Evolutionary conservation across 2,329 filamentous ascomycete species (phyloP).

Genomic region (Thermochaetoides dissita): DNA sequence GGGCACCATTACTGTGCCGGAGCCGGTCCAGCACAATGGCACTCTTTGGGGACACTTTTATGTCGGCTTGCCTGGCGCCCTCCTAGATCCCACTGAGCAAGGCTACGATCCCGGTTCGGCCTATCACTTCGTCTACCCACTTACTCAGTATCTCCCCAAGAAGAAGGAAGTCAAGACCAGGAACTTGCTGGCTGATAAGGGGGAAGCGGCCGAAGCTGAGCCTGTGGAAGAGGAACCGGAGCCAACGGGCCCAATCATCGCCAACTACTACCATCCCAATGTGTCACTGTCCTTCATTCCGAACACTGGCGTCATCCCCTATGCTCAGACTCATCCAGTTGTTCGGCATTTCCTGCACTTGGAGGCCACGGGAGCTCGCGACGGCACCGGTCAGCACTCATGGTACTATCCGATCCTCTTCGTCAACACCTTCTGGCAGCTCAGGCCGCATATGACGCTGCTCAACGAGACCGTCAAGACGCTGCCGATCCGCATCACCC

Average conservation of each 20-base stretch:
- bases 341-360: constrained; percentile 65
- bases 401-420: constrained; percentile 91
- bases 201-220: constrained; percentile 34
- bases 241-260: constrained; percentile 52
- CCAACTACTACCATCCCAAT: constrained; percentile 90
- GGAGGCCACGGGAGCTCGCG: constrained; percentile 67
- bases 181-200: constrained; percentile 57
- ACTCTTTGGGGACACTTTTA: constrained; percentile 95
- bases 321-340: constrained; percentile 54
- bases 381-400: constrained; percentile 70
- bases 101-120: constrained; percentile 63
- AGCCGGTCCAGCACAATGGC: constrained; percentile 73
- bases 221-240: constrained; percentile 35
- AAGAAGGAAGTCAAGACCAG: constrained; percentile 82
- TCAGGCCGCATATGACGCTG: constrained; percentile 78
- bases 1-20: constrained; percentile 63
- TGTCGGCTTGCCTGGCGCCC: constrained; percentile 59
- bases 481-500: constrained; percentile 67
- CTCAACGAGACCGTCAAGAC: constrained; percentile 79
- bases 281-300: constrained; percentile 80
- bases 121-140: constrained; percentile 68
- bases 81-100: constrained; percentile 59
- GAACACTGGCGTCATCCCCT: constrained; percentile 57
- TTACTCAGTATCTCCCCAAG: constrained; percentile 82
- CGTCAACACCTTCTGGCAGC: constrained; percentile 94